These are phyloP conservation scores for Polygonum maritimum DNA, from an alignment of 148 eudicot genomes.

Conservation along the genomic window DNA sequence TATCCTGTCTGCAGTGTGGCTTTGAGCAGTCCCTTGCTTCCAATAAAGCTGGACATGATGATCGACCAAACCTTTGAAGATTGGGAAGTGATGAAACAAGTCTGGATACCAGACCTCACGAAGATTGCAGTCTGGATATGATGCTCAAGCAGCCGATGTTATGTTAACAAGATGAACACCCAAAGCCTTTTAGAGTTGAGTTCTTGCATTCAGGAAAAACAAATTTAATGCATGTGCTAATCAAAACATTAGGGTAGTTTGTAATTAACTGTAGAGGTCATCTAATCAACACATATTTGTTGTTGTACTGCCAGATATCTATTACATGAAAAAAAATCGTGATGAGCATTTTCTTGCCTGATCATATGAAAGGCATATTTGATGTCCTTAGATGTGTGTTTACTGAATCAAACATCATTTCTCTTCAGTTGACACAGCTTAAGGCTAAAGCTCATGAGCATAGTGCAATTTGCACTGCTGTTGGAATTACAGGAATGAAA, in stretches of 20 bases:
- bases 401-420: neutral
- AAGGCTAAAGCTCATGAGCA: neutral
- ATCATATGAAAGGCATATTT: neutral
- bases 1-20: conserved; percentile 39
- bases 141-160: neutral
- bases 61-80: conserved; percentile 16
- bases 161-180: neutral
- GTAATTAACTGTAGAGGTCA: neutral
- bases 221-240: neutral
- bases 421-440: neutral
- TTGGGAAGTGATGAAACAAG: neutral
- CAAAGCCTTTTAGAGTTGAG: neutral
- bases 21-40: conserved; percentile 60
- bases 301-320: neutral
- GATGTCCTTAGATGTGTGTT: neutral
- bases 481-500: neutral
- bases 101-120: neutral
- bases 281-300: conserved; percentile 5
- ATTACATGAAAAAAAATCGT: neutral
- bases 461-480: neutral
- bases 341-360: neutral
- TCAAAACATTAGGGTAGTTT: neutral
- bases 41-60: conserved; percentile 45
- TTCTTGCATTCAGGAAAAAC: neutral
- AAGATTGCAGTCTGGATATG: neutral